Evolutionary conservation across 208 protist species (phyloP).

Genomic region (Trypanosoma congolense): DNA sequence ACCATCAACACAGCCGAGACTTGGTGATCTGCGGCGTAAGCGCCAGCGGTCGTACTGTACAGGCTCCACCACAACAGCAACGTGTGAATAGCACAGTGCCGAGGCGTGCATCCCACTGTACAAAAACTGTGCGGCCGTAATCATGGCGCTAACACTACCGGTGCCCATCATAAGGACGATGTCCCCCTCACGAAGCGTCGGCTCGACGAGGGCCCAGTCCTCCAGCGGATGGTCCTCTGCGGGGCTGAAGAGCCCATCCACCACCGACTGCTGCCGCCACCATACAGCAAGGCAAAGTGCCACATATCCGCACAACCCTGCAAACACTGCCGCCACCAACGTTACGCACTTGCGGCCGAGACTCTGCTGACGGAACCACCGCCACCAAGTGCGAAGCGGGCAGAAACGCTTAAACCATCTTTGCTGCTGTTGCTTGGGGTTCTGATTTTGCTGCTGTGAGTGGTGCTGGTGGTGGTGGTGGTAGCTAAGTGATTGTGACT

Average conservation of each 20-base stretch:
- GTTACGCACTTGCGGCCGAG: constrained; percentile 20
- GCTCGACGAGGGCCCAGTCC: constrained; percentile 66
- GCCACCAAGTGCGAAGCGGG: constrained; percentile 8
- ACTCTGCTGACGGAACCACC: constrained; percentile 10
- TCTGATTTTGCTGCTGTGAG: background rate
- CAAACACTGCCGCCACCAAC: constrained; percentile 10
- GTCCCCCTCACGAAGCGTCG: constrained; percentile 69
- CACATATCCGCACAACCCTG: constrained; percentile 27
- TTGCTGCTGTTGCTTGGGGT: background rate
- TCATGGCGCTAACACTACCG: constrained; percentile 49
- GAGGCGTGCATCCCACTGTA: constrained; percentile 32
- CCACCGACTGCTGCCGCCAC: constrained; percentile 21
- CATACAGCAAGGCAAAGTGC: constrained; percentile 33
- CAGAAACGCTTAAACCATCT: background rate
- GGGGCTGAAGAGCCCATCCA: constrained; percentile 35
- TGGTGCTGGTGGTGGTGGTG: background rate
- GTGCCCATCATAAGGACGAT: constrained; percentile 66
- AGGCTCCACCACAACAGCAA: constrained; percentile 75
- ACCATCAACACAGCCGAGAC: background rate
- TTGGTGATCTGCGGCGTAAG: constrained; percentile 8
- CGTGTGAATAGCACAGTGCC: constrained; percentile 76
- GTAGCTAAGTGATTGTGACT: background rate
- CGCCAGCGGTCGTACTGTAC: constrained; percentile 31
- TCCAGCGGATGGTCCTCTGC: constrained; percentile 51
- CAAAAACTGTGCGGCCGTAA: constrained; percentile 46